Percentiles rank a stretch among this genome's conserved stretches.
Evolutionary conservation across 2,329 filamentous ascomycete species (phyloP).

Genomic region (Aspergillus candidus): DNA sequence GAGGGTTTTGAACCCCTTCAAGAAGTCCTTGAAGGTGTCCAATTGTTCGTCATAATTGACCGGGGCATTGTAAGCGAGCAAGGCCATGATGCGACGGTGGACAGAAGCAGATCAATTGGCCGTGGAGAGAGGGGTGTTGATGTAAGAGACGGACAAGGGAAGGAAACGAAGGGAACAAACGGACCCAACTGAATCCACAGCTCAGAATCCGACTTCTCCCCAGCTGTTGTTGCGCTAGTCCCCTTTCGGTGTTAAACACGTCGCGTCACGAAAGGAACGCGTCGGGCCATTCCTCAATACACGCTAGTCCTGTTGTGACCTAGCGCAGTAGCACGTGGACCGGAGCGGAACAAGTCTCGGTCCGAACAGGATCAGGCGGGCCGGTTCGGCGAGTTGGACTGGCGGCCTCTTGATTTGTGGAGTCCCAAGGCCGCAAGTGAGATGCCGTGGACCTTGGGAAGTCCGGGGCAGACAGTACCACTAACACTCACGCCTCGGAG

Average conservation of each 20-base stretch:
- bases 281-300: constrained; percentile 13
- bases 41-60: constrained; percentile 88
- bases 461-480: constrained; percentile 16
- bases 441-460: background rate
- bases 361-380: constrained; percentile 15
- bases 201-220: no score
- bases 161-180: constrained; percentile 6
- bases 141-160: constrained; percentile 6
- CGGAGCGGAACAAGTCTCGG: constrained; percentile 32
- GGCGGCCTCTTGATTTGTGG: constrained; percentile 19
- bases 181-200: no score
- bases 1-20: constrained; percentile 77
- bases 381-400: constrained; percentile 19
- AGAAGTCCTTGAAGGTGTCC: constrained; percentile 74
- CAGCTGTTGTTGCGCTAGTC: no score
- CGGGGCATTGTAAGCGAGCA: constrained; percentile 68
- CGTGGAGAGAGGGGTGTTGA: constrained; percentile 8
- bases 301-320: constrained; percentile 11
- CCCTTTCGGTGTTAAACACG: constrained; percentile 9
- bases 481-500: no score
- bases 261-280: constrained; percentile 26
- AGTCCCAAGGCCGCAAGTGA: constrained; percentile 7
- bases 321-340: constrained; percentile 16
- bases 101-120: constrained; percentile 16
- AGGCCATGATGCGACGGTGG: constrained; percentile 61